phyloP scores from a whole-genome alignment of 2,329 filamentous ascomycete species.

The Whalleya microplaca region DNA sequence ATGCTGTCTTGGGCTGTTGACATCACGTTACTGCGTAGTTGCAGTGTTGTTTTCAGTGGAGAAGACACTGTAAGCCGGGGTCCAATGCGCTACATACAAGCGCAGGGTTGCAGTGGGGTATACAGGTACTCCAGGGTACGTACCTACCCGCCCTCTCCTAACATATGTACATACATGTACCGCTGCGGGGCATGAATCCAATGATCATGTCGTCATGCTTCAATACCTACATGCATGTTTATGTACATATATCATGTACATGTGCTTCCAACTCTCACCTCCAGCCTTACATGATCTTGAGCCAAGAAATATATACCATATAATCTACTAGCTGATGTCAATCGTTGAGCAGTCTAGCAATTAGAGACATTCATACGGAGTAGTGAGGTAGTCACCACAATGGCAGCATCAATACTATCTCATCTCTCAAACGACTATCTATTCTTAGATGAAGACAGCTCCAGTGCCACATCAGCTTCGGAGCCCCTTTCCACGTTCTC shows the following conservation, averaged over 20 bases:
- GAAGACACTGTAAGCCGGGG: not conserved
- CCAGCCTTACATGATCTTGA: too few species aligned
- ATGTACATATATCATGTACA: not conserved
- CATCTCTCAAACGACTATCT: not conserved
- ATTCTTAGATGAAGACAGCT: not conserved
- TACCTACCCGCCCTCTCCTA: too few species aligned
- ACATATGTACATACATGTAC: too few species aligned
- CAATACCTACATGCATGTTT: not conserved
- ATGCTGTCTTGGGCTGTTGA: not conserved
- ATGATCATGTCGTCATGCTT: too few species aligned
- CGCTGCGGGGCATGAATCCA: too few species aligned
- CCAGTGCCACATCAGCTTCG: constrained; percentile 1
- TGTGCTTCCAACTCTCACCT: not conserved
- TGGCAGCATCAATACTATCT: not conserved
- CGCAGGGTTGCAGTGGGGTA: not conserved
- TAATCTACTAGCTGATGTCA: too few species aligned
- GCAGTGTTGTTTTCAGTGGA: not conserved
- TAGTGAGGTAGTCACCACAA: not conserved
- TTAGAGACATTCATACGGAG: too few species aligned
- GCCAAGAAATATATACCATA: too few species aligned
- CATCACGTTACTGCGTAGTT: not conserved
- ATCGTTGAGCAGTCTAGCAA: too few species aligned
- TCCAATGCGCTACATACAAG: not conserved
- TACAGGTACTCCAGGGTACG: too few species aligned
- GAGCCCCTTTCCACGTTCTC: constrained; percentile 18